Conservation (phyloP, 1,284 basidiomycete genomes). For the Puccinia triticina region DNA sequence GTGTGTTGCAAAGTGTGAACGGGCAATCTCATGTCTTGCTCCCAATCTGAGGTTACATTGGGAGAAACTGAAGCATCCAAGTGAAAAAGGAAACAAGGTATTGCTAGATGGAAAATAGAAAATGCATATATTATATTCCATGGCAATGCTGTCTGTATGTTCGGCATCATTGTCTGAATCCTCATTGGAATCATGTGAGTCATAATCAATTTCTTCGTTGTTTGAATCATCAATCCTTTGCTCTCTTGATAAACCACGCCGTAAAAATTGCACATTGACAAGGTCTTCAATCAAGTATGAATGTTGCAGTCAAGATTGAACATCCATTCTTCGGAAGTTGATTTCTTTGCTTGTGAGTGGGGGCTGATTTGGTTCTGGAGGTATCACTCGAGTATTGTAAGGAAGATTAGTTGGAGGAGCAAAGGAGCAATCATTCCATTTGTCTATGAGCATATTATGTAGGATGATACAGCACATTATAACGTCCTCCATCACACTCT, state of each 20-base stretch:
- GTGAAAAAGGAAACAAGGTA: no score
- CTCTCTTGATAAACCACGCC: neutral
- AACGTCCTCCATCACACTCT: neutral
- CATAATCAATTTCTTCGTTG: no score
- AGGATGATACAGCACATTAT: conserved; percentile 5
- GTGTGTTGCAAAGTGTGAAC: no score
- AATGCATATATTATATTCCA: no score
- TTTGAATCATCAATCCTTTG: neutral
- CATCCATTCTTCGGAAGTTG: neutral
- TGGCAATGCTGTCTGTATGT: no score
- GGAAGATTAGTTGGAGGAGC: neutral
- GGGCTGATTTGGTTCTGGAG: neutral
- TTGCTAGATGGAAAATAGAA: no score
- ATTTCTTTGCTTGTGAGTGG: neutral
- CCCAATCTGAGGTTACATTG: no score
- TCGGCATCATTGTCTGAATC: no score
- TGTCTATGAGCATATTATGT: conserved; percentile 1
- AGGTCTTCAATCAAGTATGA: neutral
- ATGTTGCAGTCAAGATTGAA: neutral
- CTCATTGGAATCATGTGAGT: no score
- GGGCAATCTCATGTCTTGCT: no score
- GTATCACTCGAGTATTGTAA: neutral
- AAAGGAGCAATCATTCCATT: neutral
- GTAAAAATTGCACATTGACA: neutral
- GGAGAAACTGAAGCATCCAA: no score